phyloP scores from a whole-genome alignment of 345 rosid species.

The Raphanus raphanistrum region DNA sequence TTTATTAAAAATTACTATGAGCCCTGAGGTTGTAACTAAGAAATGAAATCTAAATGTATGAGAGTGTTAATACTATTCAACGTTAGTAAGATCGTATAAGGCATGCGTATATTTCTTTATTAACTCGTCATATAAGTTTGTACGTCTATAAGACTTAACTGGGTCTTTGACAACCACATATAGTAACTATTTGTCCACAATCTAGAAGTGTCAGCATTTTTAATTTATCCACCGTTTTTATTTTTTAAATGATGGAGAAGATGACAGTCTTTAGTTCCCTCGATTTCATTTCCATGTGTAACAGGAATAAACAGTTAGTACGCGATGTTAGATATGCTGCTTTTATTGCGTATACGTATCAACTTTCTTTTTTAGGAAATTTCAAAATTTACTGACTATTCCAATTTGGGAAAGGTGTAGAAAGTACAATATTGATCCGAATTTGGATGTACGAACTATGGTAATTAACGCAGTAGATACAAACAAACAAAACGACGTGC shows the following conservation, averaged over 20 bases:
- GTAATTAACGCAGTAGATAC: neutral
- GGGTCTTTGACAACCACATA: neutral
- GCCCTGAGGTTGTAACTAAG: neutral
- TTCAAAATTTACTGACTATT: neutral
- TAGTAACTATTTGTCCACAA: neutral
- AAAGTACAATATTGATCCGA: neutral
- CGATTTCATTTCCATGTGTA: neutral
- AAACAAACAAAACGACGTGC: neutral
- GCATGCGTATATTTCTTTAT: neutral
- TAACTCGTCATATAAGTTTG: neutral
- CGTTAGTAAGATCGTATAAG: neutral
- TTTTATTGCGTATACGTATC: neutral
- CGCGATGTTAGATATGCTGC: neutral
- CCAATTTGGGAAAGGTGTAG: neutral
- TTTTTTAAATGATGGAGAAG: neutral
- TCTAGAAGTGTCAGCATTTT: neutral
- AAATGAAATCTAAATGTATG: neutral
- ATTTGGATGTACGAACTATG: neutral
- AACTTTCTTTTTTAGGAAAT: neutral
- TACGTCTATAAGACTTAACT: neutral
- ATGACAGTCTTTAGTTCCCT: neutral
- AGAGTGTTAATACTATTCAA: neutral
- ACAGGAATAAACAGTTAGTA: neutral
- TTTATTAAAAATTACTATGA: neutral
- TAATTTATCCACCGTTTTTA: neutral